A percentile compares a stretch with the other conserved stretches of the same genome.
Conservation (phyloP, 306 rosid genomes). For the Nissolia schottii region DNA sequence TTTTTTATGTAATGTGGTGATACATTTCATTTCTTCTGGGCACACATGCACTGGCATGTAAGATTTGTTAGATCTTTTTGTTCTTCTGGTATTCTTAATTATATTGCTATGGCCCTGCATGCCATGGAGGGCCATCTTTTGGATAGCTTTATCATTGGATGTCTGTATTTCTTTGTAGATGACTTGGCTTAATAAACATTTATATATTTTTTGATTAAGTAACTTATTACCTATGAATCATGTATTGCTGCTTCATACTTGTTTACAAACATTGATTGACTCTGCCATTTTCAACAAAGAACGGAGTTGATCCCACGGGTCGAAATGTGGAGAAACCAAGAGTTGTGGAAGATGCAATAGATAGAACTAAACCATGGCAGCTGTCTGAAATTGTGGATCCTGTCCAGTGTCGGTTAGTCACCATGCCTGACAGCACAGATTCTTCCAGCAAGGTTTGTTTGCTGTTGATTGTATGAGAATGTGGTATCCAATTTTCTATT, state of each 20-base stretch:
- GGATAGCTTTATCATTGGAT: background rate
- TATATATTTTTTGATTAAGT: background rate
- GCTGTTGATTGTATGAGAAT: constrained; percentile 17
- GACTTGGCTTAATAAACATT: background rate
- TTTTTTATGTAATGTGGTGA: background rate
- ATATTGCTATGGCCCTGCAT: background rate
- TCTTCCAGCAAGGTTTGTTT: constrained; percentile 71
- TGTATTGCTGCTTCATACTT: background rate
- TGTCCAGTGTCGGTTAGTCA: constrained; percentile 62
- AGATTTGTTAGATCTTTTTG: background rate
- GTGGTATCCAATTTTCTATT: constrained; percentile 1
- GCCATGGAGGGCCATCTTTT: constrained; percentile 1
- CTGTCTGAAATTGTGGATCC: constrained; percentile 76
- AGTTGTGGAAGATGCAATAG: constrained; percentile 50
- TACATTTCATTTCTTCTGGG: background rate
- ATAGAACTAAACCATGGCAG: constrained; percentile 73
- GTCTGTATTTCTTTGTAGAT: constrained; percentile 6
- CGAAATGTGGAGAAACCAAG: constrained; percentile 63
- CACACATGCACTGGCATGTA: background rate
- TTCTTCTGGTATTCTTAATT: background rate
- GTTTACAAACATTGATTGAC: constrained; percentile 24
- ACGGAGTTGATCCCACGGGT: constrained; percentile 55
- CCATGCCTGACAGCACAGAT: constrained; percentile 76
- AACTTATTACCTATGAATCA: constrained; percentile 1
- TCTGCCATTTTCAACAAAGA: constrained; percentile 43